A percentile compares a stretch with the other conserved stretches of the same genome.
Evolutionary conservation across 306 rosid genomes (phyloP).

Genomic region (Glycine tomentella): DNA sequence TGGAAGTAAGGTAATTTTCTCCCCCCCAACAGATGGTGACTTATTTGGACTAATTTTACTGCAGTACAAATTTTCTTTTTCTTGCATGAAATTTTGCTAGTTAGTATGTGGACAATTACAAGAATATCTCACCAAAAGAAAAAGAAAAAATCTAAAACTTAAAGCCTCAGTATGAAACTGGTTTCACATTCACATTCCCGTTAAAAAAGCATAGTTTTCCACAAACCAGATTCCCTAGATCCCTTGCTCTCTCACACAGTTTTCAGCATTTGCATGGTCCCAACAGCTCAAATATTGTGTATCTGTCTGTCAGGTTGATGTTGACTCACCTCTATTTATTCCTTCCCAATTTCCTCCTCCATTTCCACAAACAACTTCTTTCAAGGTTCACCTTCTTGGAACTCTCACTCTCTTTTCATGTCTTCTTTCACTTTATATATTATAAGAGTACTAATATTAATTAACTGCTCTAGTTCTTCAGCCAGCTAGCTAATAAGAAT

Average conservation of each 20-base stretch:
- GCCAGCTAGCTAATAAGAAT: too few relatives aligned
- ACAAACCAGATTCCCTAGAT: conserved; percentile 37
- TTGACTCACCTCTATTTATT: conserved; percentile 76
- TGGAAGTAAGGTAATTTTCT: too few relatives aligned
- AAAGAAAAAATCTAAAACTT: background rate
- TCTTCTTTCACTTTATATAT: conserved; percentile 21
- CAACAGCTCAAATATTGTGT: conserved; percentile 54
- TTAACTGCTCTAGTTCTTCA: too few relatives aligned
- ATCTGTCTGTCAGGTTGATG: conserved; percentile 55
- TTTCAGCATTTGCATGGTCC: conserved; percentile 57
- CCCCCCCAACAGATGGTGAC: too few relatives aligned
- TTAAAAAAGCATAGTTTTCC: conserved; percentile 39
- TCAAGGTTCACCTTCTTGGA: conserved; percentile 51
- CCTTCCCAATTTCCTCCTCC: conserved; percentile 55
- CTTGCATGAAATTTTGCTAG: conserved; percentile 10
- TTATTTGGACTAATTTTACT: conserved; percentile 24
- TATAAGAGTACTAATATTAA: background rate
- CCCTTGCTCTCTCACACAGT: conserved; percentile 8
- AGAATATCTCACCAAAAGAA: background rate
- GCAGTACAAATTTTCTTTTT: background rate
- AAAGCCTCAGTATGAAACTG: conserved; percentile 1
- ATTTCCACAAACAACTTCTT: conserved; percentile 56
- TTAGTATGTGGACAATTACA: conserved; percentile 29
- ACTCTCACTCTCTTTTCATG: conserved; percentile 19
- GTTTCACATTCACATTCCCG: conserved; percentile 12